Base-by-base conservation (phyloP, 306 rosid genomes). In the Coriaria nepalensis region DNA sequence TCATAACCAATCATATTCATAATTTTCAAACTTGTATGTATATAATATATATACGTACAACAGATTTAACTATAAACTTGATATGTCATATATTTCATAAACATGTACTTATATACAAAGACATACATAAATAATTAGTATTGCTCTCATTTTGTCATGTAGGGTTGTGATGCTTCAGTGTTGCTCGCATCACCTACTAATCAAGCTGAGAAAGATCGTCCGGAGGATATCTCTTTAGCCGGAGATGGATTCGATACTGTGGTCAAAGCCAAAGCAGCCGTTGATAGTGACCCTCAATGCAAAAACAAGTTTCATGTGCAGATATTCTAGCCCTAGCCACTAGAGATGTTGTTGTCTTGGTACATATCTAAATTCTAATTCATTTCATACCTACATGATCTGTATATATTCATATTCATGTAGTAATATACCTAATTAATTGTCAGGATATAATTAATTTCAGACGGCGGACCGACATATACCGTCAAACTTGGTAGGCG, bases 151-250 rank as follows among this genome's bases (percentile, higher is more conserved):
- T 20, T 3, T 1, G 29, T 20, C 29, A 20, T 20, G 29, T 20
- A 70, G 76, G 76, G 76, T 5, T 70, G 76, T 49, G 76, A 70
- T 56, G 76, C 71, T 39, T 70, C 71, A 0, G 49, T 70, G 57
- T 7, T 70, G 47, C 13, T 70, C 15, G 35, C 60, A 9, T 70
- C 76, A 5, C 55, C 71, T 14, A 59, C n/a, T 12, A 54, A 42
- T 35, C 36, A 34, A 13, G 71, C 68, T 4, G 76, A 70, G 67
- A 70, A 70, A 56, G 76, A 70, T 60, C 71, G 64, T 11, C 71
- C 71, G 3, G 71, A 70, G 7, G 61, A 70, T 56, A 56, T 64
- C 32, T 70, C 71, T 14, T 71, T 70, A 0, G 68, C 76, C 4
- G 76, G 29, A 20, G 29, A 20, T 20, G 29, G 29, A 20, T 20